Conservation (phyloP, 73 alveolate species). For the Halteria grandinella region DNA sequence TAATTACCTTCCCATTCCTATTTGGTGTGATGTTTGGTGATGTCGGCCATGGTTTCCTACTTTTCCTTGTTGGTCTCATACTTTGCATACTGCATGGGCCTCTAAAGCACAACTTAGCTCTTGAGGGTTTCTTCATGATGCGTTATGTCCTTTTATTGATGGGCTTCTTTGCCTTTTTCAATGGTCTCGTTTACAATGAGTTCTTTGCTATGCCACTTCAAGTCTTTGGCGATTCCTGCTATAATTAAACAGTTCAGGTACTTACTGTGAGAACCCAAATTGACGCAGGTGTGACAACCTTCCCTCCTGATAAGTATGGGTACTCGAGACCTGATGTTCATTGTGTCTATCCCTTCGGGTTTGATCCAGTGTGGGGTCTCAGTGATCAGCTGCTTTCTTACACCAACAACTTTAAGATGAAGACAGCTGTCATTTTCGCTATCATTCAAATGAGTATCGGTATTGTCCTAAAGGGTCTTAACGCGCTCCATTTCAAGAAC, state of each 20-base stretch:
- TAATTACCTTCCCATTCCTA: conserved; percentile 93
- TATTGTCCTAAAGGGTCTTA: conserved; percentile 82
- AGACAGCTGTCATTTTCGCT: conserved; percentile 89
- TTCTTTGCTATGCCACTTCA: conserved; percentile 84
- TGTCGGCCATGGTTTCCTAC: conserved; percentile 79
- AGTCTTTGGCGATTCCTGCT: conserved; percentile 80
- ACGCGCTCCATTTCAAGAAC: conserved; percentile 66
- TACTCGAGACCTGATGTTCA: conserved; percentile 24
- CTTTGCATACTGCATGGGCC: conserved; percentile 32
- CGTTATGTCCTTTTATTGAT: conserved; percentile 81
- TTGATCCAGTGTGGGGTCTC: conserved; percentile 88
- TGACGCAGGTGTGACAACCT: background rate
- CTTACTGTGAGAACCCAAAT: background rate
- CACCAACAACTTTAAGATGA: conserved; percentile 87
- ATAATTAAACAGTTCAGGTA: background rate
- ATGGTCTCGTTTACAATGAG: conserved; percentile 89
- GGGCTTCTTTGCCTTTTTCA: conserved; percentile 87
- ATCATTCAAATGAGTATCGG: conserved; percentile 88
- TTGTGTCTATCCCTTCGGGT: conserved; percentile 84
- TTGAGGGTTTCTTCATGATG: conserved; percentile 52
- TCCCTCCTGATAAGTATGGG: background rate
- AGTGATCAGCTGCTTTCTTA: conserved; percentile 74
- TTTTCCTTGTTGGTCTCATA: conserved; percentile 60
- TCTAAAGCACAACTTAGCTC: conserved; percentile 24
- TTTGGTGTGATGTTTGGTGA: conserved; percentile 97